These are phyloP conservation scores for Senecio squalidus DNA, from an alignment of 140 eudicot species.

Conservation along the genomic window DNA sequence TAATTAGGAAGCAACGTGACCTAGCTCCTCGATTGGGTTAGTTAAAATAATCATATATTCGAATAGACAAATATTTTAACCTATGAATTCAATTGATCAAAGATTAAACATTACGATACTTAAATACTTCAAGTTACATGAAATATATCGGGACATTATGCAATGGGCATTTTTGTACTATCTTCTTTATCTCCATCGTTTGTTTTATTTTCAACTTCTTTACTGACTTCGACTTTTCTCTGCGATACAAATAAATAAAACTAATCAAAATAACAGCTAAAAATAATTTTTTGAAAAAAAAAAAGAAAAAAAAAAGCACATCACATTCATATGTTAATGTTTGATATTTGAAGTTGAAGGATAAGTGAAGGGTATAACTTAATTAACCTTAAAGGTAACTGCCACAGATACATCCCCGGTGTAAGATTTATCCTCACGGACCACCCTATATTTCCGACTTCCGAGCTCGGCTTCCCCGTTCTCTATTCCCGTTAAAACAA, in stretches of 20 bases:
- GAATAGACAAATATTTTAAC: no score
- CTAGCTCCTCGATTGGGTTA: no score
- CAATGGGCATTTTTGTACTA: not conserved
- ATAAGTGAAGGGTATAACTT: not conserved
- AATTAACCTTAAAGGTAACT: constrained; percentile 37
- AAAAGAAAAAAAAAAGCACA: no score
- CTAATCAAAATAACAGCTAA: not conserved
- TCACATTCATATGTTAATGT: no score
- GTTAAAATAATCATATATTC: no score
- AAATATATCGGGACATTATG: not conserved
- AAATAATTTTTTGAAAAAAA: no score
- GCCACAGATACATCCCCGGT: constrained; percentile 47
- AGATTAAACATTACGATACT: not conserved
- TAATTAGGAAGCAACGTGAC: no score
- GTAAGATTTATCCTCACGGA: constrained; percentile 45
- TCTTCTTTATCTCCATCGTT: constrained; percentile 11
- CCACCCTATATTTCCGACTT: constrained; percentile 39
- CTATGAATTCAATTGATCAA: not conserved
- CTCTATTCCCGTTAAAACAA: constrained; percentile 38
- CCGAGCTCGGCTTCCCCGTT: constrained; percentile 30
- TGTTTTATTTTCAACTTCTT: constrained; percentile 11
- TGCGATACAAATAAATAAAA: not conserved
- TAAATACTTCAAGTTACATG: not conserved
- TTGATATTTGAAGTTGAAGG: no score
- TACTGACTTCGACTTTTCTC: constrained; percentile 11